Base-by-base conservation (phyloP, 2,329 filamentous ascomycete species). In the Talaromyces amestolkiae region DNA sequence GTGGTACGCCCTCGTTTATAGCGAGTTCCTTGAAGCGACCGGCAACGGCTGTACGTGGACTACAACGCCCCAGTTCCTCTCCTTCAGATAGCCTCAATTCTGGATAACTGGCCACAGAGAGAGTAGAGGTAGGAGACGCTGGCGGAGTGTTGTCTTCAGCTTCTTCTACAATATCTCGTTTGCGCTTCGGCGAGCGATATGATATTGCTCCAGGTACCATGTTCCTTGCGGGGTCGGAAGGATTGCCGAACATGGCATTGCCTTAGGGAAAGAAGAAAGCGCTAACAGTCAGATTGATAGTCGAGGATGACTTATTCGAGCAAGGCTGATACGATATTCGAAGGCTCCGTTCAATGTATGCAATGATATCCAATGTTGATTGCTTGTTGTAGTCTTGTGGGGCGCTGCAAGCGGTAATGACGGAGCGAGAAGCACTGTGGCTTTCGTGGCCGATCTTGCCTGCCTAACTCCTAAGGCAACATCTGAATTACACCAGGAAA, bases 11-110 rank as follows among this genome's bases (percentile, higher is more conserved):
- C 41, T 73, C 75, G 39, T 74, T 73, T 64, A 81, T 74, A 54
- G 78, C 77, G 63, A 81, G 71, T 61, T 77, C 72, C 58, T 75
- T 75, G 56, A 82, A 73, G 63, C 74, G 74, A 64, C 78, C 75
- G 62, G 77, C 77, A 49, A 81, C 78, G 24, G 71, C 71, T 33
- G 76, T 73, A 62, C 75, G 75, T 62, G 79, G 79, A 66, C 79
- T 78, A 67, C 75, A 71, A 61, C 73, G 70, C 47, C 73, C 75
- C 47, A 70, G 66, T 59, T 75, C 73, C 56, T 73, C 72, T 41
- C 76, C 75, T 65, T 77, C 74, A 31, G 70, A 69, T 45, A 77
- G 59, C 56, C 68, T 72, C 53, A 67, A 63, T 60, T 78, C 77
- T 65, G 73, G 72, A 37, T 74, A 65, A 66, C 73, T 78, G 6